Conservation (phyloP, 306 rosid species). For the Pyrus pyrifolia region DNA sequence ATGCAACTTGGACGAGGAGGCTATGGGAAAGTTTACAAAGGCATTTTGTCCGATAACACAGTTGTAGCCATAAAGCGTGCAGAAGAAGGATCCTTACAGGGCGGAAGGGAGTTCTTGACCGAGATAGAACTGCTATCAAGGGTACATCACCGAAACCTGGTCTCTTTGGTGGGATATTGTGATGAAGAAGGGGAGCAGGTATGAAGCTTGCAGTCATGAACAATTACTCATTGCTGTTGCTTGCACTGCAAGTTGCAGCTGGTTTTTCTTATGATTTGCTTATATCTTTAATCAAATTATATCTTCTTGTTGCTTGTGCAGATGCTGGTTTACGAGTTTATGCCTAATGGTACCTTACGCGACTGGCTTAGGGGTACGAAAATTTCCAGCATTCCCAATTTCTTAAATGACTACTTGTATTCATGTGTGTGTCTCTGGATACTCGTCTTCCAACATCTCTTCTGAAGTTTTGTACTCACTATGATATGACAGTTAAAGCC, state of each 20-base stretch:
- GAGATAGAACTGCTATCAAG: slow-evolving; percentile 86
- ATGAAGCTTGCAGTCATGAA: not conserved
- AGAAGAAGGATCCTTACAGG: slow-evolving; percentile 84
- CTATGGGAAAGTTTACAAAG: slow-evolving; percentile 89
- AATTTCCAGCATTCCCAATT: not conserved
- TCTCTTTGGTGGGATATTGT: slow-evolving; percentile 74
- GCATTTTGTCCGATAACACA: slow-evolving; percentile 50
- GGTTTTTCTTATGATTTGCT: not conserved
- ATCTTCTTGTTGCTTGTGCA: slow-evolving; percentile 31
- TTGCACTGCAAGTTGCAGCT: not conserved
- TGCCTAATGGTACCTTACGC: slow-evolving; percentile 83
- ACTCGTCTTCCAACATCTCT: not conserved
- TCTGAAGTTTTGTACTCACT: not conserved
- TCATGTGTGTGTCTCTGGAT: not conserved
- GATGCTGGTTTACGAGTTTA: slow-evolving; percentile 90
- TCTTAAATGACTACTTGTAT: not conserved
- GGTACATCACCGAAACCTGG: slow-evolving; percentile 86
- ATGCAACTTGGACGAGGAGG: slow-evolving; percentile 83
- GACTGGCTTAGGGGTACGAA: slow-evolving; percentile 74
- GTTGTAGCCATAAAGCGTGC: slow-evolving; percentile 81
- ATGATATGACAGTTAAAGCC: slow-evolving; percentile 41
- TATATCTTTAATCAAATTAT: not conserved
- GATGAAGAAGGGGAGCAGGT: slow-evolving; percentile 77
- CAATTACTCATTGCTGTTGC: not conserved
- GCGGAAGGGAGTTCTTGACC: slow-evolving; percentile 82